Evolutionary conservation across 768 basidiomycete genomes (phyloP).

Genomic region (Trametes sanguinea): DNA sequence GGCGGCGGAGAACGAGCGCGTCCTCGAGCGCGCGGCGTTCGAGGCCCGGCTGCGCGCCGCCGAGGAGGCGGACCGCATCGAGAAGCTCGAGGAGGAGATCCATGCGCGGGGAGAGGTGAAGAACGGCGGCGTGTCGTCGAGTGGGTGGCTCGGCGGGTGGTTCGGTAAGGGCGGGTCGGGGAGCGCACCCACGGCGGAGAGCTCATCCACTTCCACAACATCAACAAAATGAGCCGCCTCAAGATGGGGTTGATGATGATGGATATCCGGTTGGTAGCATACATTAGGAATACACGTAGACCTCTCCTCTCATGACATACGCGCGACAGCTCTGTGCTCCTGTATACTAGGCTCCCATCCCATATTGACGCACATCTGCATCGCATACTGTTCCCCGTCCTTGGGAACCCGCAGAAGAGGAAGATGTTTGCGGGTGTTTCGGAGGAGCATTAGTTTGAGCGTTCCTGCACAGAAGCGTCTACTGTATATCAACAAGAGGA

Average conservation of each 20-base stretch:
- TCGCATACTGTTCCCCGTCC: not conserved
- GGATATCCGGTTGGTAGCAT: not conserved
- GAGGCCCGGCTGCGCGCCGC: slow-evolving; percentile 59
- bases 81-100: slow-evolving; percentile 29
- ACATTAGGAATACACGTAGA: not conserved
- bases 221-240: not conserved
- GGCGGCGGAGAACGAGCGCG: slow-evolving; percentile 31
- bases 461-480: too few relatives aligned
- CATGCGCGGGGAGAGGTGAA: slow-evolving; percentile 12
- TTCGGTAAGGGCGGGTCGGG: slow-evolving; percentile 3
- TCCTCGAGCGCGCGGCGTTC: slow-evolving; percentile 57
- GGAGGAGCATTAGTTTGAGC: too few relatives aligned
- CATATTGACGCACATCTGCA: not conserved
- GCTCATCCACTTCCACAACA: too few relatives aligned
- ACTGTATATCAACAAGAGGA: too few relatives aligned
- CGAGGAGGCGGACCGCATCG: slow-evolving; percentile 46
- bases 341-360: not conserved
- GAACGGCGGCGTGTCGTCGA: not conserved
- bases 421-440: too few relatives aligned
- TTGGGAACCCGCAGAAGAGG: too few relatives aligned
- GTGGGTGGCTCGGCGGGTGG: slow-evolving; percentile 15
- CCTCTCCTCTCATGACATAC: not conserved
- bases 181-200: not conserved
- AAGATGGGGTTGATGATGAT: not conserved
- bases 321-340: not conserved